A percentile compares a stretch with the other conserved stretches of the same genome.
phyloP scores from a whole-genome alignment of 2,329 filamentous ascomycete genomes.

The Colletotrichum horii region DNA sequence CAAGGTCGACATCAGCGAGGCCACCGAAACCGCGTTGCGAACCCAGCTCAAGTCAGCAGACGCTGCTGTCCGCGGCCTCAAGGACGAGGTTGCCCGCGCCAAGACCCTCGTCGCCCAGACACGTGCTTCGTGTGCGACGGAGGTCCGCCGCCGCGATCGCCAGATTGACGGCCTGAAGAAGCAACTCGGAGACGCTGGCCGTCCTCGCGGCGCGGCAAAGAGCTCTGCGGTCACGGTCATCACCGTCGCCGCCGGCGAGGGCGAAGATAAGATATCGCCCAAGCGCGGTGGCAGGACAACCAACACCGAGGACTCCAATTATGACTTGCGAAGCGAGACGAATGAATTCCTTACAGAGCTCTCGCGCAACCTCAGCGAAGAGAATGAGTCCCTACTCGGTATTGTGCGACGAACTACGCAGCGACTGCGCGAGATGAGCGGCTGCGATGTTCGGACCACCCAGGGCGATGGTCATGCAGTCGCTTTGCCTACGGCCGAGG shows the following conservation, averaged over 20 bases:
- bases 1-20: slow-evolving; percentile 63
- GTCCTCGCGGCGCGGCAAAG: slow-evolving; percentile 62
- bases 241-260: slow-evolving; percentile 58
- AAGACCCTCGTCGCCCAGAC: slow-evolving; percentile 84
- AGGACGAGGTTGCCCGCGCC: slow-evolving; percentile 82
- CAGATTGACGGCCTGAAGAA: slow-evolving; percentile 90
- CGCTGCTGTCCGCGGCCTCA: slow-evolving; percentile 73
- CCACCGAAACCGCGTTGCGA: slow-evolving; percentile 73
- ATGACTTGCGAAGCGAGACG: slow-evolving; percentile 83
- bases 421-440: slow-evolving; percentile 74
- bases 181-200: slow-evolving; percentile 76
- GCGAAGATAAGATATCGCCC: slow-evolving; percentile 50
- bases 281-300: slow-evolving; percentile 23
- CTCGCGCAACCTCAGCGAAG: slow-evolving; percentile 83
- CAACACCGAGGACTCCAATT: slow-evolving; percentile 53
- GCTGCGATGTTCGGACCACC: slow-evolving; percentile 43
- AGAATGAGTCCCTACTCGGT: slow-evolving; percentile 83
- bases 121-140: slow-evolving; percentile 84
- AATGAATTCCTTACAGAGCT: slow-evolving; percentile 89
- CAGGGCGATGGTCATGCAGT: slow-evolving; percentile 33
- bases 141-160: slow-evolving; percentile 87
- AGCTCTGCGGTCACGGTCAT: slow-evolving; percentile 63
- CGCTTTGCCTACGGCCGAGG: slow-evolving; percentile 52
- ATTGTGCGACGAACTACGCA: slow-evolving; percentile 75
- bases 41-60: slow-evolving; percentile 77